Conservation (phyloP, 257 asterid genomes). For the Striga asiatica region DNA sequence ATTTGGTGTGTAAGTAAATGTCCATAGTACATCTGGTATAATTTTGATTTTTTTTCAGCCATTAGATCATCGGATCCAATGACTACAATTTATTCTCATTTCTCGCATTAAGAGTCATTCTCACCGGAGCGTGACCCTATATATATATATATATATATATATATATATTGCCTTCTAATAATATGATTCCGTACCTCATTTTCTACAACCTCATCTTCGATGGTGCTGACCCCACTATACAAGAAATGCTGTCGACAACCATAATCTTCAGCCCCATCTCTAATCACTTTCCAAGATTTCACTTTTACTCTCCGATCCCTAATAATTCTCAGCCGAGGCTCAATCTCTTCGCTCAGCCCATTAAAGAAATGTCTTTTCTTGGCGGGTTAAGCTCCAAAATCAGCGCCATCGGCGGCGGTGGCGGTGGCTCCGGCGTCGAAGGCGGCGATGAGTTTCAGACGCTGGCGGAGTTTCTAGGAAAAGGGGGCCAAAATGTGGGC, state of each 20-base stretch:
- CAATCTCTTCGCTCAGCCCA: conserved; percentile 17
- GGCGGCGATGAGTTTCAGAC: conserved; percentile 34
- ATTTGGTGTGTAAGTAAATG: too few relatives aligned
- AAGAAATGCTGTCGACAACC: neutral
- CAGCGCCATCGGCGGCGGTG: conserved; percentile 18
- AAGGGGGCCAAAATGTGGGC: conserved; percentile 46
- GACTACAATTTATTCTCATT: too few relatives aligned
- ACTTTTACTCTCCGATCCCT: conserved; percentile 19
- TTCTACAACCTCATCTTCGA: too few relatives aligned
- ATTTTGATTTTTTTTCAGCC: too few relatives aligned
- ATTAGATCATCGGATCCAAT: too few relatives aligned
- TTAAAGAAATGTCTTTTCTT: conserved; percentile 28
- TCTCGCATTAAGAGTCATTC: too few relatives aligned
- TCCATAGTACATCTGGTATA: too few relatives aligned
- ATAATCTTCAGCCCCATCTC: neutral
- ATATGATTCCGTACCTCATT: too few relatives aligned
- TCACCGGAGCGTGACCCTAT: too few relatives aligned
- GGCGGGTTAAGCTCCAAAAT: conserved; percentile 19
- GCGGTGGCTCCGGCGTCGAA: conserved; percentile 15
- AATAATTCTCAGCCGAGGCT: conserved; percentile 19
- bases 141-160: too few relatives aligned
- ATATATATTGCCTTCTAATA: too few relatives aligned
- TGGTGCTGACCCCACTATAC: too few relatives aligned
- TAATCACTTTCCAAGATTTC: conserved; percentile 15
- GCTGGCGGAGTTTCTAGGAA: conserved; percentile 58